Conservation (phyloP, 495 filamentous ascomycete genomes). For the Annulohypoxylon bovei region DNA sequence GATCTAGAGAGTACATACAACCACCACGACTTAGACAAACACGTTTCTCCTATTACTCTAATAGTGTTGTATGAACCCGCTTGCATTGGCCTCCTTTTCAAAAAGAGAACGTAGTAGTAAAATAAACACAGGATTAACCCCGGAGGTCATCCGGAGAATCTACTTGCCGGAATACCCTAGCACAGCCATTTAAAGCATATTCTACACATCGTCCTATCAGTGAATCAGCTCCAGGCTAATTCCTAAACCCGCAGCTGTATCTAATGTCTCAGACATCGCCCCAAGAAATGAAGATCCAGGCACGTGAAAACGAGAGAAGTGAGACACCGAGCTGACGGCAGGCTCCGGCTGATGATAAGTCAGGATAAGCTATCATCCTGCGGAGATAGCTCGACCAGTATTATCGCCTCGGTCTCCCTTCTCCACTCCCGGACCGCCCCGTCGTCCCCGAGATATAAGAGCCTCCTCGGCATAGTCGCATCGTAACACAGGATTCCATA, state of each 20-base stretch:
- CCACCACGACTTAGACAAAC: too few relatives aligned
- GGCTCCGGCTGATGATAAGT: constrained; percentile 31
- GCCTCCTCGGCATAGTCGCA: not conserved
- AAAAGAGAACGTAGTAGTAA: too few relatives aligned
- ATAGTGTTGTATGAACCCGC: not conserved
- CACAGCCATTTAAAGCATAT: not conserved
- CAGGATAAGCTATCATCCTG: constrained; percentile 31
- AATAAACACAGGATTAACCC: too few relatives aligned
- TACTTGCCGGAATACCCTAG: not conserved
- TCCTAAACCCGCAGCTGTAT: not conserved
- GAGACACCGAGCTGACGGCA: constrained; percentile 17
- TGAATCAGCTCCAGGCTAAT: not conserved
- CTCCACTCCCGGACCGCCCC: constrained; percentile 38
- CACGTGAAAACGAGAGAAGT: not conserved
- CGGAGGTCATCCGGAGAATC: not conserved
- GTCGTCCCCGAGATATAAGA: constrained; percentile 10
- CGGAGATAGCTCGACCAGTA: constrained; percentile 10
- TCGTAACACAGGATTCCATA: not conserved
- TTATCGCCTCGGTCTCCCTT: constrained; percentile 25
- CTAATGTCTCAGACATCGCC: not conserved
- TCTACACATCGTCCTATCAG: not conserved
- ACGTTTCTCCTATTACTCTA: not conserved
- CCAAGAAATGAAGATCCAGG: not conserved
- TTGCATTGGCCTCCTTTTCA: not conserved
- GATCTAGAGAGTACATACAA: too few relatives aligned